These are phyloP conservation scores for Allium fistulosum DNA, from an alignment of 106 monocot species.

Conservation along the genomic window DNA sequence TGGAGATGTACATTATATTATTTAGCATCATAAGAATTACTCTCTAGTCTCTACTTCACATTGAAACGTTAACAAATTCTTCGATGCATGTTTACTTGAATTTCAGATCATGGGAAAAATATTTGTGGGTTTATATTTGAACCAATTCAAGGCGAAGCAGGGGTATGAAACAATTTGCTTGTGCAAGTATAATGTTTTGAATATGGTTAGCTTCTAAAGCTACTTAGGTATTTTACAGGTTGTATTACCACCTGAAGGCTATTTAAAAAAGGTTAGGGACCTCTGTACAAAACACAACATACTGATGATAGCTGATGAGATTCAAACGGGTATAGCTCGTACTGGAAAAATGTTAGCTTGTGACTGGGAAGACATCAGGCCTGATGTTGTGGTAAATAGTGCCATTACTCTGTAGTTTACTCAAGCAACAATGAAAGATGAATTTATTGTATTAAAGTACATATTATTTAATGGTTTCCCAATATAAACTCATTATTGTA, in stretches of 20 bases:
- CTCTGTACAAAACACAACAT: constrained; percentile 78
- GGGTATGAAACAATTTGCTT: constrained; percentile 38
- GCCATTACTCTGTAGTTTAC: neutral
- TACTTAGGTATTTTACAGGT: constrained; percentile 32
- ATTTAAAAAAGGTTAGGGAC: constrained; percentile 73
- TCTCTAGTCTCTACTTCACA: too few species aligned
- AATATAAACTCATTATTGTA: neutral
- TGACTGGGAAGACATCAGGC: constrained; percentile 86
- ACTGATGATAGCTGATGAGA: constrained; percentile 97
- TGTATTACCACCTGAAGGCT: constrained; percentile 89
- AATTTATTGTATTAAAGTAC: neutral
- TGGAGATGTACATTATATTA: neutral
- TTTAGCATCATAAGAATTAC: too few species aligned
- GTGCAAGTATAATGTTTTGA: too few species aligned
- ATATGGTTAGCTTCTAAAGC: neutral
- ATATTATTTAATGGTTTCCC: neutral
- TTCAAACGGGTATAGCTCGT: constrained; percentile 95
- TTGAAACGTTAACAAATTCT: too few species aligned
- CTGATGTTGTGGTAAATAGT: constrained; percentile 84
- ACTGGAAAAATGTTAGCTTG: constrained; percentile 87
- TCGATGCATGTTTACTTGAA: constrained; percentile 3
- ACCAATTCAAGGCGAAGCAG: constrained; percentile 98
- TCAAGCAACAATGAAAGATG: too few species aligned
- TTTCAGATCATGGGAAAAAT: constrained; percentile 74
- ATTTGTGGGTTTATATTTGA: constrained; percentile 96